A percentile compares a stretch with the other conserved stretches of the same genome.
These are phyloP conservation scores for Lagenidium giganteum DNA, from an alignment of 352 stramenopile species.

Conservation along the genomic window DNA sequence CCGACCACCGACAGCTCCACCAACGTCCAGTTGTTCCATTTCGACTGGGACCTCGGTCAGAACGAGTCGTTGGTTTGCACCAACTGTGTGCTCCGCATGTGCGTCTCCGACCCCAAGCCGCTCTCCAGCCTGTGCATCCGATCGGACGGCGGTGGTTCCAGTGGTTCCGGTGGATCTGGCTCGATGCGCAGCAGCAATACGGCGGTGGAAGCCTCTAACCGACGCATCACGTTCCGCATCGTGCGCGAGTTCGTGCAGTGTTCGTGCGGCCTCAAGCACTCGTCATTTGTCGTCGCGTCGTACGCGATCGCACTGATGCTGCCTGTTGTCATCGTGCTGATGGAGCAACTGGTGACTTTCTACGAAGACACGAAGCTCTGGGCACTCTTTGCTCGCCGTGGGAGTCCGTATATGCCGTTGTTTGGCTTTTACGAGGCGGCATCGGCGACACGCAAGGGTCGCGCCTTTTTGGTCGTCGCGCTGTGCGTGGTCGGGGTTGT, in stretches of 20 bases:
- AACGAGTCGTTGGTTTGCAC: conserved; percentile 36
- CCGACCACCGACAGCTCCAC: conserved; percentile 2
- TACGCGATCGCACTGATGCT: conserved; percentile 33
- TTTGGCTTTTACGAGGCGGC: conserved; percentile 24
- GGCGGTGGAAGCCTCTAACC: not conserved
- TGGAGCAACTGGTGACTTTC: conserved; percentile 55
- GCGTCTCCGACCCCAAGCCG: conserved; percentile 9
- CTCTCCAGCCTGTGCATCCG: conserved; percentile 36
- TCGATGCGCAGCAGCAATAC: too few relatives aligned
- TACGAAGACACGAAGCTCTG: conserved; percentile 48
- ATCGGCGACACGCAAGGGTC: conserved; percentile 29
- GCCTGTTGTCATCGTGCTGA: conserved; percentile 29
- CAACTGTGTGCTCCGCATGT: conserved; percentile 41
- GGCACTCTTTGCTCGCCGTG: conserved; percentile 32
- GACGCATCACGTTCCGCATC: conserved; percentile 40
- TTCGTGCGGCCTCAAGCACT: conserved; percentile 34
- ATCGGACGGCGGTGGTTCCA: conserved; percentile 24
- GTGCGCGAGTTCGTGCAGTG: conserved; percentile 43
- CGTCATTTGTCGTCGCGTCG: conserved; percentile 32
- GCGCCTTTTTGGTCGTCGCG: conserved; percentile 25
- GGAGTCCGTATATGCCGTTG: conserved; percentile 21
- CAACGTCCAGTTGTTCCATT: conserved; percentile 22
- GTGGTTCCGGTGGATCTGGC: not conserved
- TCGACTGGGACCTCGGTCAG: conserved; percentile 34
- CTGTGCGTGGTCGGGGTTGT: conserved; percentile 26